Evolutionary conservation across 129 eudicot genomes (phyloP).

Genomic region (Lonicera japonica): DNA sequence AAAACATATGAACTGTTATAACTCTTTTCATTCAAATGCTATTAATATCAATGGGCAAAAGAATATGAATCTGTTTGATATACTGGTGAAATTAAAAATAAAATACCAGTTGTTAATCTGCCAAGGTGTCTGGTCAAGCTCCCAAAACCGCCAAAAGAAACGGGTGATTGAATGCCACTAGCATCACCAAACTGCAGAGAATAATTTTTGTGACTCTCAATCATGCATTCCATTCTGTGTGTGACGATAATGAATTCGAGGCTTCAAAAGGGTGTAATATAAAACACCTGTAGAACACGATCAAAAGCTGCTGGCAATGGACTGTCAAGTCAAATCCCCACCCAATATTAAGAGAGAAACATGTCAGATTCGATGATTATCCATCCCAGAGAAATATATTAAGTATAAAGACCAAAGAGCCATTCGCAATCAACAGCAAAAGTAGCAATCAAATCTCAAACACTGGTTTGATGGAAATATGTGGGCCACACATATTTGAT

Average conservation of each 20-base stretch:
- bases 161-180: constrained; percentile 97
- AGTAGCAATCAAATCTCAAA: too few relatives aligned
- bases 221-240: constrained; percentile 7
- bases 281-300: constrained; percentile 84
- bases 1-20: neutral
- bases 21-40: too few relatives aligned
- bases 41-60: too few relatives aligned
- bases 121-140: constrained; percentile 97
- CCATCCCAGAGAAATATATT: neutral
- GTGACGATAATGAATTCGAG: constrained; percentile 12
- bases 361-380: constrained; percentile 10
- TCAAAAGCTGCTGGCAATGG: constrained; percentile 93
- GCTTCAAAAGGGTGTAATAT: constrained; percentile 19
- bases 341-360: constrained; percentile 16
- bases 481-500: too few relatives aligned
- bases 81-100: too few relatives aligned
- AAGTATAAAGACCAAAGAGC: neutral
- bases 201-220: constrained; percentile 11
- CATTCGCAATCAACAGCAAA: too few relatives aligned
- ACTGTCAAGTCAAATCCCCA: constrained; percentile 33
- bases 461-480: too few relatives aligned
- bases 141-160: constrained; percentile 98
- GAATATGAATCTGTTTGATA: too few relatives aligned
- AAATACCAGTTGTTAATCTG: constrained; percentile 71
- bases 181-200: constrained; percentile 93